Percentiles rank a stretch among this genome's conserved stretches.
phyloP scores from a whole-genome alignment of 2,329 filamentous ascomycete genomes.

The Xylariaceae sp. region DNA sequence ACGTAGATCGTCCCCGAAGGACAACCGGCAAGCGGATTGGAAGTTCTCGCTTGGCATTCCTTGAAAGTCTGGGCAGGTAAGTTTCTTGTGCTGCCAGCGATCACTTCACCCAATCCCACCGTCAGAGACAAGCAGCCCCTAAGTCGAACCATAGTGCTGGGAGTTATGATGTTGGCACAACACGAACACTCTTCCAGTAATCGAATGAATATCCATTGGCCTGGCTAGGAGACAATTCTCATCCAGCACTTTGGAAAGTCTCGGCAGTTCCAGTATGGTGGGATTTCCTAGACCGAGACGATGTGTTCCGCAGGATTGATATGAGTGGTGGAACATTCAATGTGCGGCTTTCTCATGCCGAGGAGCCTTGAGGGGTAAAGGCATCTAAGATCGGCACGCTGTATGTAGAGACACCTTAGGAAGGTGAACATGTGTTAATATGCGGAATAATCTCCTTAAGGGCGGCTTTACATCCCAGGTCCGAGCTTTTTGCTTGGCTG shows the following conservation, averaged over 20 bases:
- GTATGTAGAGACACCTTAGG: slow-evolving; percentile 2
- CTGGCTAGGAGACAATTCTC: not conserved
- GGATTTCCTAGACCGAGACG: not conserved
- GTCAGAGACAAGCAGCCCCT: slow-evolving; percentile 5
- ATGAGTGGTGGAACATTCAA: slow-evolving; percentile 20
- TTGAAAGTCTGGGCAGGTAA: slow-evolving; percentile 29
- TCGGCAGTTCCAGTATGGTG: not conserved
- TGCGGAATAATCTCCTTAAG: too few relatives aligned
- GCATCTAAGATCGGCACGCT: not conserved
- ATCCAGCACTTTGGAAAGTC: not conserved
- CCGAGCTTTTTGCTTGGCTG: too few relatives aligned
- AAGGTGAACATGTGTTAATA: not conserved
- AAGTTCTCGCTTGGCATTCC: slow-evolving; percentile 32
- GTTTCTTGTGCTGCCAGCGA: not conserved
- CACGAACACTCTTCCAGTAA: not conserved
- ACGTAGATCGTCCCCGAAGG: slow-evolving; percentile 40
- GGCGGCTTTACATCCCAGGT: too few relatives aligned
- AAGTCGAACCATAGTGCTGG: slow-evolving; percentile 8
- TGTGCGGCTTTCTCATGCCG: not conserved
- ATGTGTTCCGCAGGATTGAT: not conserved
- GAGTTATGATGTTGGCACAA: not conserved
- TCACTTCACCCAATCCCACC: not conserved
- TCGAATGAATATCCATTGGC: not conserved
- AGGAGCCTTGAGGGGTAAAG: not conserved
- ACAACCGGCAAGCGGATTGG: slow-evolving; percentile 35